phyloP scores from a whole-genome alignment of 2,329 filamentous ascomycete species.

The Phyllachora maydis region DNA sequence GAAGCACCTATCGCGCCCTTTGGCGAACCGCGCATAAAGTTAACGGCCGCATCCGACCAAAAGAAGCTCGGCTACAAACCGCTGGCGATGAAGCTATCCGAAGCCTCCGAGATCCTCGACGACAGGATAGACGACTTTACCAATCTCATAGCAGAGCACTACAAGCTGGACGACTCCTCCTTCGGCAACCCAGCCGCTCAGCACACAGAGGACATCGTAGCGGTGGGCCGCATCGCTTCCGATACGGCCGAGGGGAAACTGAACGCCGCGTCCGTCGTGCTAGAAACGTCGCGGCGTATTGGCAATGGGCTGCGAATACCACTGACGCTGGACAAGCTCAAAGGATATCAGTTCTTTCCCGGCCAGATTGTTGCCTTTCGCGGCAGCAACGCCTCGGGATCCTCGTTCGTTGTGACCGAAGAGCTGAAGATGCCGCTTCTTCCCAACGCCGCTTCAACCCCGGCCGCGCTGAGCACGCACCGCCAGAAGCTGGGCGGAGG shows the following conservation, averaged over 20 bases:
- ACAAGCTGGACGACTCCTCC: slow-evolving; percentile 55
- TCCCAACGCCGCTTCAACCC: slow-evolving; percentile 50
- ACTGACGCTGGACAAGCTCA: slow-evolving; percentile 50
- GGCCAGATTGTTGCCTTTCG: slow-evolving; percentile 80
- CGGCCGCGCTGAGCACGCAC: slow-evolving; percentile 43
- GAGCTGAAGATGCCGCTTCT: slow-evolving; percentile 57
- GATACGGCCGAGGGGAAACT: slow-evolving; percentile 74
- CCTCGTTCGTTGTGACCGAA: slow-evolving; percentile 63
- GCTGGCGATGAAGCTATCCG: slow-evolving; percentile 84
- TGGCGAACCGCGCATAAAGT: slow-evolving; percentile 57
- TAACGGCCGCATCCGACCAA: slow-evolving; percentile 71
- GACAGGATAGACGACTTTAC: slow-evolving; percentile 87
- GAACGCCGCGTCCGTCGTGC: slow-evolving; percentile 64
- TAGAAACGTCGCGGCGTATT: slow-evolving; percentile 71
- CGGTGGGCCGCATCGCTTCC: slow-evolving; percentile 78
- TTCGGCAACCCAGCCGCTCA: slow-evolving; percentile 79
- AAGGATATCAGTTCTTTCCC: slow-evolving; percentile 68
- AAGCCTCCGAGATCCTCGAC: slow-evolving; percentile 82
- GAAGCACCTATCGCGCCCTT: slow-evolving; percentile 54
- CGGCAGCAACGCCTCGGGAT: slow-evolving; percentile 73
- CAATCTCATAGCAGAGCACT: slow-evolving; percentile 49
- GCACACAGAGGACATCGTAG: slow-evolving; percentile 70
- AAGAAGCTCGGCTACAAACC: slow-evolving; percentile 85
- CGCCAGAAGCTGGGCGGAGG: slow-evolving; percentile 47
- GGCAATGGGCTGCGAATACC: slow-evolving; percentile 70